These are phyloP conservation scores for Mortierella sp. DNA, from an alignment of 371 early-diverging fungal genomes.

Conservation along the genomic window DNA sequence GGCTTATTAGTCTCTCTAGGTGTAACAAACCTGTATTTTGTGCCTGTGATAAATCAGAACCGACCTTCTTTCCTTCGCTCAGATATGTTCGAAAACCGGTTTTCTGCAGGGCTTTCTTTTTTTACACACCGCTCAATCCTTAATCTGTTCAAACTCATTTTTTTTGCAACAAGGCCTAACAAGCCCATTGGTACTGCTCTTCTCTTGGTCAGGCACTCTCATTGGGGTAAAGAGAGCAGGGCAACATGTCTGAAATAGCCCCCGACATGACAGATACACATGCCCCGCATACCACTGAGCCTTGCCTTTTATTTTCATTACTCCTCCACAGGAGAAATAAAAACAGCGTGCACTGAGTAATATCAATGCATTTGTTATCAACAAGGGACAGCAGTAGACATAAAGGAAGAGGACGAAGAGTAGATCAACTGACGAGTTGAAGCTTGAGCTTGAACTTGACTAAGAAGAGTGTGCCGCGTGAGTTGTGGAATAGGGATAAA, in stretches of 20 bases:
- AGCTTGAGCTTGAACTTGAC: neutral
- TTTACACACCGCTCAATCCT: neutral
- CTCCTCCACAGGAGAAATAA: neutral
- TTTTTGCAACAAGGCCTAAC: neutral
- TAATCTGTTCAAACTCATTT: neutral
- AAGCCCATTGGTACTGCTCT: neutral
- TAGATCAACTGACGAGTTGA: neutral
- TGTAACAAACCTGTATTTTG: constrained; percentile 6
- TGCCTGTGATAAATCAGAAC: neutral
- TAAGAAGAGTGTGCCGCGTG: too few relatives aligned
- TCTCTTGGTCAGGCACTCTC: neutral
- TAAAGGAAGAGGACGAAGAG: neutral
- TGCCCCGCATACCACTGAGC: neutral
- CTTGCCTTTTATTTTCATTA: neutral
- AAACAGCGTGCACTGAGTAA: too few relatives aligned
- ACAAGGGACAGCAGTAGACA: too few relatives aligned
- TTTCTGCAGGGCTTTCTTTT: neutral
- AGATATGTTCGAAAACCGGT: neutral
- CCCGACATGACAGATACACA: neutral
- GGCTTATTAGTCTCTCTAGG: too few relatives aligned
- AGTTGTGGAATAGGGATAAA: neutral
- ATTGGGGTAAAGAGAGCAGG: neutral
- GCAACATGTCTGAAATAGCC: neutral
- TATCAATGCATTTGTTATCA: too few relatives aligned
- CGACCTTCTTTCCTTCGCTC: neutral